Base-by-base conservation (phyloP, 2,329 filamentous ascomycete species). In the Xylariaceae sp. region DNA sequence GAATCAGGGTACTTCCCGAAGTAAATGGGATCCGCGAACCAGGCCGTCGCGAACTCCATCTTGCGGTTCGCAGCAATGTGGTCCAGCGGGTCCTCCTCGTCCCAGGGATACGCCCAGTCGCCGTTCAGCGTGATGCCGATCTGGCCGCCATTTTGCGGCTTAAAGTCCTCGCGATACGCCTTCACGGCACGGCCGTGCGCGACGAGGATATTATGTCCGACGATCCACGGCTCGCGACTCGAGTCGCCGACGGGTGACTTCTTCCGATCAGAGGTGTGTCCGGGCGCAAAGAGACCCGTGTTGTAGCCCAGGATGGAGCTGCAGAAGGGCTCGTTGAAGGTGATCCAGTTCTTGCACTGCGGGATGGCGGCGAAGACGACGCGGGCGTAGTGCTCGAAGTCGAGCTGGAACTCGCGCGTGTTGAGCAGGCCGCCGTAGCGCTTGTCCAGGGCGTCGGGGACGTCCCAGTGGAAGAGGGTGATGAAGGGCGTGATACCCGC, bases 41-140 rank as follows among this genome's bases (percentile, higher is more conserved):
- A 95, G 55, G 84, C 86, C 73, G 93, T 95, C 68, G 88, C 82
- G 72, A 95, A 95, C 76, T 95, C 90, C 68, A 93, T 85, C 78
- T 92, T 92, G 71, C 90, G 87, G 69, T 89, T 80, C 65, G 83
- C 86, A 11, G 91, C 91, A 73, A 88, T 88, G 57, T 90, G 80
- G 71, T 95, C 90, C 15, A 77, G 78, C 5, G 88, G 85, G 71
- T 93, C 88, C 65, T 86, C 79, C 1, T 88, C 80, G 70, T 96
- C 90, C 88, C 88, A 95, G 4, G 91, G 91, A 72, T 91, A 90
- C 17, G 84, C 84, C 78, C 85, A 89, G 72, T 95, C 90, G 61
- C 90, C 91, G 72, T 95, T 95, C 60, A 96, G 81, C 15, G 90
- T 94, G 72, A 96, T 95, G 49, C 88, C 91, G 69, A 96, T 94